A percentile compares a stretch with the other conserved stretches of the same genome.
Conservation (phyloP, 768 basidiomycete genomes). For the Wakefieldia striispora region DNA sequence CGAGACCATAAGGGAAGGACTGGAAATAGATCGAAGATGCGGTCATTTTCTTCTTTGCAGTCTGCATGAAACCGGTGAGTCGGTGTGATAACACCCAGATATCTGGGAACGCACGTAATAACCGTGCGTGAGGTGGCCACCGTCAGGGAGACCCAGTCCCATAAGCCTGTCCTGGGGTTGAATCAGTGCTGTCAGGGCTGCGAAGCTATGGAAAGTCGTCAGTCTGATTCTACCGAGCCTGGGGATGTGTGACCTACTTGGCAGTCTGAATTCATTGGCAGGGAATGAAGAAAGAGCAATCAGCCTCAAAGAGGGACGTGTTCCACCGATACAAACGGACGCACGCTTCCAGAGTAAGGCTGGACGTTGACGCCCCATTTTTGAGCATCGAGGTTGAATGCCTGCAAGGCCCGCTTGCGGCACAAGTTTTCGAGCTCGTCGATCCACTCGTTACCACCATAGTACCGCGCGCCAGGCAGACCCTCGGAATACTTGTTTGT, state of each 20-base stretch:
- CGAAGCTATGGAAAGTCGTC: constrained; percentile 62
- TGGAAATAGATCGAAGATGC: constrained; percentile 99
- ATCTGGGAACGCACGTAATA: constrained; percentile 69
- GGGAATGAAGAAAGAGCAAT: constrained; percentile 3
- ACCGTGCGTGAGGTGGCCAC: constrained; percentile 95
- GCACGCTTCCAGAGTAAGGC: constrained; percentile 90
- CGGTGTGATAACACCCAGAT: not conserved
- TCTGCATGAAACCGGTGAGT: constrained; percentile 42
- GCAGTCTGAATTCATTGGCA: constrained; percentile 56
- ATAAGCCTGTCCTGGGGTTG: constrained; percentile 98
- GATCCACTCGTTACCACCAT: constrained; percentile 96
- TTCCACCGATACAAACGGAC: constrained; percentile 29
- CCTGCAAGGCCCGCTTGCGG: constrained; percentile 92
- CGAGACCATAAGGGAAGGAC: constrained; percentile 89
- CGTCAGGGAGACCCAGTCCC: constrained; percentile 98
- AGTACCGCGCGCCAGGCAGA: constrained; percentile 95
- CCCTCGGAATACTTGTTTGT: constrained; percentile 99
- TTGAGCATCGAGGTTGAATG: constrained; percentile 90
- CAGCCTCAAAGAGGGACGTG: constrained; percentile 1
- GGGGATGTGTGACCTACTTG: constrained; percentile 54
- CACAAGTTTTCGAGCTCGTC: constrained; percentile 95
- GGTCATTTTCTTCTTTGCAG: constrained; percentile 99
- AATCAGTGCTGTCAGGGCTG: constrained; percentile 91
- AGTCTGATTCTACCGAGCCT: constrained; percentile 1
- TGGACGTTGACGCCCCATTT: constrained; percentile 99